Evolutionary conservation across 495 filamentous ascomycete species (phyloP), one percentile per base, ranked within the genome.

Genomic region (Sporormia fimetaria): DNA sequence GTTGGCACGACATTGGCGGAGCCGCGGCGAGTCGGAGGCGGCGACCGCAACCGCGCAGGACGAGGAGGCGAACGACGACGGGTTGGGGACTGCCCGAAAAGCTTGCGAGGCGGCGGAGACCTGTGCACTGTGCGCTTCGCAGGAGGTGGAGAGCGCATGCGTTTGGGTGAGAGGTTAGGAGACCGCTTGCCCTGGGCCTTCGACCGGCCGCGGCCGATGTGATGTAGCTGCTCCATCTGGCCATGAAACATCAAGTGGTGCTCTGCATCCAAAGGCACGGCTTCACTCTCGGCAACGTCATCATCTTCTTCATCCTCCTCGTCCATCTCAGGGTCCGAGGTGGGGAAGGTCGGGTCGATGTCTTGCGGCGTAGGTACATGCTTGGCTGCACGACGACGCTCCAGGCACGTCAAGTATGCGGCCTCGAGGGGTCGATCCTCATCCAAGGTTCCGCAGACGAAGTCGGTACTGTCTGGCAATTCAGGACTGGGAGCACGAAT

Each of bases 291-390:
- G n/a, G n/a, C n/a, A n/a, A n/a, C n/a, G n/a, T n/a, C n/a, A n/a
- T 23, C 55, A 12, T 63, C 59, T 23, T 57, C 41, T 17, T 55
- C 50, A 12, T 87, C 71, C 22, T 82, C 81, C 42, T 90, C 81
- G 34, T 63, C 61, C 51, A 65, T 52, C 47, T 94, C 88, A 0
- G 78, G 80, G 47, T 95, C 90, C 1, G 87, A 93, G 6, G 85
- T 85, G 0, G 90, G 90, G 56, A 96, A 96, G 57, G 84, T 93
- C 7, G 90, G 90, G 55, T 98, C 90, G 44, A 98, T 95, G 51
- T 98, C 92, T 50, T 96, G 90, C 28, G 90, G 87, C 18, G 84
- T 81, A 20, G 67, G 52, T 40, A 76, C 73, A 42, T 83, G 82
- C 61, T 85, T 94, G 38, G 76, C 77, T 28, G 78, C 76, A 42